These are phyloP conservation scores for Aspergillus ruber DNA, from an alignment of 2,329 filamentous ascomycete genomes.

Conservation along the genomic window DNA sequence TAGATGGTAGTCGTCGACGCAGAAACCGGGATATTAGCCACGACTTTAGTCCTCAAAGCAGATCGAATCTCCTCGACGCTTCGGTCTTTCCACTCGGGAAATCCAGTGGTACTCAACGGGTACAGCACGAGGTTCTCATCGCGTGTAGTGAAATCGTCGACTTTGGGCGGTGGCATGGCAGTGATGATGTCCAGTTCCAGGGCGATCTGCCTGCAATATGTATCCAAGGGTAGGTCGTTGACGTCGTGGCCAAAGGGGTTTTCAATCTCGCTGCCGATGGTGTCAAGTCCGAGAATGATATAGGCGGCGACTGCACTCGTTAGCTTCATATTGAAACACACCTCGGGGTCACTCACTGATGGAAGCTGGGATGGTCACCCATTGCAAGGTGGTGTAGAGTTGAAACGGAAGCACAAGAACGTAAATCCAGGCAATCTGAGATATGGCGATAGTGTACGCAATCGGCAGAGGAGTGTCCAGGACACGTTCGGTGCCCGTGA, in stretches of 20 bases:
- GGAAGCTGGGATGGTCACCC: conserved; percentile 72
- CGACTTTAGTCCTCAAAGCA: conserved; percentile 34
- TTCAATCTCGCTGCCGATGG: conserved; percentile 75
- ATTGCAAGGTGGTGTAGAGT: conserved; percentile 56
- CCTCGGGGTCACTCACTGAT: conserved; percentile 37
- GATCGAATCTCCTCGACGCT: conserved; percentile 43
- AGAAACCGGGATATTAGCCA: conserved; percentile 15
- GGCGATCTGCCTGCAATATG: conserved; percentile 68
- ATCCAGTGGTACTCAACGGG: conserved; percentile 40
- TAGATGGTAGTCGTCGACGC: conserved; percentile 14
- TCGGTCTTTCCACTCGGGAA: conserved; percentile 44
- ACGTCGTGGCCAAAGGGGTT: conserved; percentile 80
- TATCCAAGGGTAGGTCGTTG: conserved; percentile 71
- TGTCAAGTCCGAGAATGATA: conserved; percentile 71
- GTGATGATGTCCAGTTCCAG: conserved; percentile 69
- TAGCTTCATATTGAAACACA: not conserved
- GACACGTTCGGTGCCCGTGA: conserved; percentile 68
- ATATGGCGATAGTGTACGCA: conserved; percentile 77
- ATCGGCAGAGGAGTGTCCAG: conserved; percentile 75
- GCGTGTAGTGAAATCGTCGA: conserved; percentile 42
- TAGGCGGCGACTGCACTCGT: conserved; percentile 54
- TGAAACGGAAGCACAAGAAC: conserved; percentile 77
- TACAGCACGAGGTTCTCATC: conserved; percentile 33
- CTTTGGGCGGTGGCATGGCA: conserved; percentile 47
- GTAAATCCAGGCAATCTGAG: conserved; percentile 82